These are phyloP conservation scores for Mentha longifolia DNA, from an alignment of 257 asterid species.

Conservation along the genomic window DNA sequence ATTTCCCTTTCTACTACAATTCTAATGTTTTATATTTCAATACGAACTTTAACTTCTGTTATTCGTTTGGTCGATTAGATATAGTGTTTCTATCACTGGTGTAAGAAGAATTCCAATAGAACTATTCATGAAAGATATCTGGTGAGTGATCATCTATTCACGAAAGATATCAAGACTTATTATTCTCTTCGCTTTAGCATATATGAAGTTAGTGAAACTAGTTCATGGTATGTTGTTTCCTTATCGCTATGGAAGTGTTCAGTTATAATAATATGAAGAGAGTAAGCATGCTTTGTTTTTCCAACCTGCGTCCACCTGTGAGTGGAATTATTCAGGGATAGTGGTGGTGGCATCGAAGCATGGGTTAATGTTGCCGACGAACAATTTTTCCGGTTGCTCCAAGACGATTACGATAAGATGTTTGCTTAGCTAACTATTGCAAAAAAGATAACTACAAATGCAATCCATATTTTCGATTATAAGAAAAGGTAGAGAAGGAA, in stretches of 20 bases:
- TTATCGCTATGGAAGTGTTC: background rate
- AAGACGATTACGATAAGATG: background rate
- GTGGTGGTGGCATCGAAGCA: slow-evolving; percentile 44
- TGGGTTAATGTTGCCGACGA: slow-evolving; percentile 13
- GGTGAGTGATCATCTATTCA: slow-evolving; percentile 55
- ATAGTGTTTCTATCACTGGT: slow-evolving; percentile 66
- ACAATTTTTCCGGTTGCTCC: background rate
- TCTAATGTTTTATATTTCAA: background rate
- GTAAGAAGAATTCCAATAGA: slow-evolving; percentile 49
- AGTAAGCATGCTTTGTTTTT: background rate
- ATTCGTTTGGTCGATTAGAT: slow-evolving; percentile 52
- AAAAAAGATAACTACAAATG: too few relatives aligned
- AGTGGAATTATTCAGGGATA: background rate
- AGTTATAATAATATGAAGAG: background rate
- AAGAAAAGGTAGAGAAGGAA: too few relatives aligned
- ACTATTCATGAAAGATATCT: slow-evolving; percentile 77
- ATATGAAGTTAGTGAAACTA: slow-evolving; percentile 3
- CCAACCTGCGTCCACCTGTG: background rate
- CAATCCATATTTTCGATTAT: too few relatives aligned
- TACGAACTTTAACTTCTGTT: slow-evolving; percentile 21
- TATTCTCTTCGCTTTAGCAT: slow-evolving; percentile 2
- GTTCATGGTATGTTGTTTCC: slow-evolving; percentile 7
- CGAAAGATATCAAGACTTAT: background rate
- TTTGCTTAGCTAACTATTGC: too few relatives aligned
- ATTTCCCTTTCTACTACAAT: slow-evolving; percentile 14